These are phyloP conservation scores for Aspergillus niger DNA, from an alignment of 2,329 filamentous ascomycete genomes.

Conservation along the genomic window DNA sequence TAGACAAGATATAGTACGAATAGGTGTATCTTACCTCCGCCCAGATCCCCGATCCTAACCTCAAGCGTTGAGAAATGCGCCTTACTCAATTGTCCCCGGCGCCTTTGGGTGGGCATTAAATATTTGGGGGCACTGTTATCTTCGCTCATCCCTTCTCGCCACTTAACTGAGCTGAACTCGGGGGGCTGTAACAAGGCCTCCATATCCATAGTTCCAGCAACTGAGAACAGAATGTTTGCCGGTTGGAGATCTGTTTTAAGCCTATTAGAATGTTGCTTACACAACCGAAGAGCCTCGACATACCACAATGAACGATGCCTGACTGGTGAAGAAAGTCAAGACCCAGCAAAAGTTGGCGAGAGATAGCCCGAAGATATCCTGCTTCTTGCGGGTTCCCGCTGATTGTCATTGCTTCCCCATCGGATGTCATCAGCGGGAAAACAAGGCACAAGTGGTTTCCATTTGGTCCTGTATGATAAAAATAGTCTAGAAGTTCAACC, in stretches of 20 bases:
- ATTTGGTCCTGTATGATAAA: slow-evolving; percentile 28
- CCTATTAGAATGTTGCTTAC: background rate
- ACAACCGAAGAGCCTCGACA: background rate
- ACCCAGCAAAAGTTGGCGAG: slow-evolving; percentile 22
- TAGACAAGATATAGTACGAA: background rate
- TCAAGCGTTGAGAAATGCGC: slow-evolving; percentile 15
- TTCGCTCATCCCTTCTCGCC: slow-evolving; percentile 16
- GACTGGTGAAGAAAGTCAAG: slow-evolving; percentile 21
- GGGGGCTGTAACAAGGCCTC: slow-evolving; percentile 14
- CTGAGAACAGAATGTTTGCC: slow-evolving; percentile 25
- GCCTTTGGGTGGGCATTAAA: slow-evolving; percentile 22
- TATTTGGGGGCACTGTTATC: slow-evolving; percentile 25
- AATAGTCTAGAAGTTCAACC: slow-evolving; percentile 26
- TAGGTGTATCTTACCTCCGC: slow-evolving; percentile 20
- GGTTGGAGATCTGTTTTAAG: slow-evolving; percentile 23
- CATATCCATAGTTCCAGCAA: background rate
- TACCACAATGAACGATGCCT: slow-evolving; percentile 25
- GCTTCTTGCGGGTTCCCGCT: slow-evolving; percentile 14
- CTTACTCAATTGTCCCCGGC: slow-evolving; percentile 18
- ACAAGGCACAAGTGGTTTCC: slow-evolving; percentile 28
- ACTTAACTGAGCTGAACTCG: slow-evolving; percentile 22
- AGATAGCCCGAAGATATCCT: slow-evolving; percentile 19
- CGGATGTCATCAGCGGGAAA: slow-evolving; percentile 28
- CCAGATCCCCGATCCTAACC: slow-evolving; percentile 27
- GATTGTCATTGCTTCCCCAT: slow-evolving; percentile 24